phyloP scores from a whole-genome alignment of 805 yeast genomes.

The Saccharomycopsis sp. region DNA sequence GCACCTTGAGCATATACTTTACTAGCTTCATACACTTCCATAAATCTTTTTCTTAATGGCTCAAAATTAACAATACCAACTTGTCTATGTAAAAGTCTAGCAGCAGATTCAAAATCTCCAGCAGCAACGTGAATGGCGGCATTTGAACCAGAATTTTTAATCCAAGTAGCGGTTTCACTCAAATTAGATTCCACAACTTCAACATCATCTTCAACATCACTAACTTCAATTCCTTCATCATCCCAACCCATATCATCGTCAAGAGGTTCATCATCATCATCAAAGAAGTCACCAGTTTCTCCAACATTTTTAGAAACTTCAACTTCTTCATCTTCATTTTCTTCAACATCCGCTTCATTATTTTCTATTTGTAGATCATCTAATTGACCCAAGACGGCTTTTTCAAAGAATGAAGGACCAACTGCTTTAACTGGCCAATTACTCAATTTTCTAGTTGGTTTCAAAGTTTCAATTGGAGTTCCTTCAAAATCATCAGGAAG shows the following conservation, averaged over 20 bases:
- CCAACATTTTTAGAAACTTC: conserved; percentile 20
- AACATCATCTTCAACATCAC: conserved; percentile 33
- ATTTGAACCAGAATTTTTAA: conserved; percentile 65
- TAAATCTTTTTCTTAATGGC: conserved; percentile 74
- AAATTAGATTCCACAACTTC: conserved; percentile 22
- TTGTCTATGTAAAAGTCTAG: conserved; percentile 84
- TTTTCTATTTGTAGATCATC: conserved; percentile 51
- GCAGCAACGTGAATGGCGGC: conserved; percentile 93
- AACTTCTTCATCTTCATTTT: conserved; percentile 20
- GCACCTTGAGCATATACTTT: conserved; percentile 68
- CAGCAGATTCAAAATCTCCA: conserved; percentile 94
- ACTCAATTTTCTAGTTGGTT: conserved; percentile 38
- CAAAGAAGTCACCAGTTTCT: conserved; percentile 29
- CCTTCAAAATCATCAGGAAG: conserved; percentile 45
- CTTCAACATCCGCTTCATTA: conserved; percentile 23
- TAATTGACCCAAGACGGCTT: conserved; percentile 68
- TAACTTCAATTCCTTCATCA: conserved; percentile 68
- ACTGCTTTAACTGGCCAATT: conserved; percentile 82
- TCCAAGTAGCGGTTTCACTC: conserved; percentile 53
- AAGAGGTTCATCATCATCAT: conserved; percentile 35
- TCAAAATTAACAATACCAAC: conserved; percentile 78
- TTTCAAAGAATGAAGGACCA: conserved; percentile 72
- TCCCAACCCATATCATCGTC: conserved; percentile 71
- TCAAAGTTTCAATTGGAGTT: conserved; percentile 32
- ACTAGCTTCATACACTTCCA: conserved; percentile 74